Percentiles rank a stretch among this genome's conserved stretches.
Conservation (phyloP, 2,329 filamentous ascomycete species). For the Pseudogymnoascus sp. region DNA sequence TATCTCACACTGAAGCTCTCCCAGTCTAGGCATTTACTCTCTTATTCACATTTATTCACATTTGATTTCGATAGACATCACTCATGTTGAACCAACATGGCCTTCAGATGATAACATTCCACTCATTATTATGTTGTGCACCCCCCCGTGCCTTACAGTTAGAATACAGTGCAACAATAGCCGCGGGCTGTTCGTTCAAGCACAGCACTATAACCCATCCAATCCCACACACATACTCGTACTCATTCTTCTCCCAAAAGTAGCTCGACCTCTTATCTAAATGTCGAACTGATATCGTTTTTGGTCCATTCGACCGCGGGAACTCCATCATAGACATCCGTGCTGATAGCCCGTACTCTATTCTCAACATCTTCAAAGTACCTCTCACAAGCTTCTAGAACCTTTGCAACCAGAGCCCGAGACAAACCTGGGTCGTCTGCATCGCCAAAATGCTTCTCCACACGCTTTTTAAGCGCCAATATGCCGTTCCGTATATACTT, state of each 20-base stretch:
- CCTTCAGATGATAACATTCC: neutral
- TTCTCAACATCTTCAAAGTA: constrained; percentile 57
- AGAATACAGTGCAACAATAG: neutral
- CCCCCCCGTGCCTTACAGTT: neutral
- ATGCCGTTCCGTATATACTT: constrained; percentile 88
- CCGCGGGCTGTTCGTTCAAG: constrained; percentile 2
- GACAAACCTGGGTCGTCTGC: constrained; percentile 59
- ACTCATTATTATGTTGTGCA: neutral
- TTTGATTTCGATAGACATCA: neutral
- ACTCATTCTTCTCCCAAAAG: neutral
- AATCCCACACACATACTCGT: neutral
- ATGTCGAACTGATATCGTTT: constrained; percentile 53
- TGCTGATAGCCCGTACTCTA: constrained; percentile 51
- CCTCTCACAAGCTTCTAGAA: constrained; percentile 52
- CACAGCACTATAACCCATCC: constrained; percentile 6
- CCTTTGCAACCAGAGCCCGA: constrained; percentile 47
- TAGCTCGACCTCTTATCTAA: constrained; percentile 27
- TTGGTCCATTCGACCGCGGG: constrained; percentile 60
- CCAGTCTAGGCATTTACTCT: too few species aligned
- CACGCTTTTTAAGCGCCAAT: constrained; percentile 77
- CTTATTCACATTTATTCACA: neutral
- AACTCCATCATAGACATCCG: constrained; percentile 58
- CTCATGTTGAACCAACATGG: neutral
- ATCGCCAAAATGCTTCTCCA: constrained; percentile 96
- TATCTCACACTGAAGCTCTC: too few species aligned